Evolutionary conservation across 352 stramenopile genomes (phyloP), one percentile per base, ranked within the genome.

Genomic region (Globisporangium cylindrosporum): DNA sequence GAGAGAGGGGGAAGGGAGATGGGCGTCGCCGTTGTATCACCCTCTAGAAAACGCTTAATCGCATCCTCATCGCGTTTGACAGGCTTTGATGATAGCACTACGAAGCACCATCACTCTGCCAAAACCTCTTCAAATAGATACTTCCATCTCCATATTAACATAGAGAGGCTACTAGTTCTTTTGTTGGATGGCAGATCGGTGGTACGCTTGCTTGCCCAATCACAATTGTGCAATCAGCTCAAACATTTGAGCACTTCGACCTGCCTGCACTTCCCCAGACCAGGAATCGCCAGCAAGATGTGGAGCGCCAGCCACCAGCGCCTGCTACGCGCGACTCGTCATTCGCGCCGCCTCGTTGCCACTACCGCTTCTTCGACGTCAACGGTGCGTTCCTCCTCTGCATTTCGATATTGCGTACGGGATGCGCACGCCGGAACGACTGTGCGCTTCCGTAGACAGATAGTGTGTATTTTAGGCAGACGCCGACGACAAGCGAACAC

Each of bases 301-400:
- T 69, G 64, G 64, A 62, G 64, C 43, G 10, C 43, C 61, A 53
- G 10, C 61, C 41, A 32, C 20, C 43, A 48, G 53, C 62, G 62
- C 25, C 32, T 66, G 24, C 65, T 66, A 56, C 57, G 65, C 57
- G 65, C 65, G 46, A 61, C 65, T 70, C 64, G 64, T 70, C 65
- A 70, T 48, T 61, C 29, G 15, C 58, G 20, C 58, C 48, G 46
- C 24, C 32, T 70, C 58, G 20, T 64, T 68, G 63, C 64, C 18
- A 15, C 36, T 15, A 24, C 61, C 7, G 2, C 32, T 32, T 43
- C 63, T 22, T 49, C 32, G 22, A 20, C 29, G 34, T 32, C 32
- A 10, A 24, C 63, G 63, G 63, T 69, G 63, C 8, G 63, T 48
- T 41, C 27, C 51, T 61, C 18, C 49, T 55, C 7, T 64, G 29